Conservation (phyloP, 2,329 filamentous ascomycete species). For the Phialophora tarda region DNA sequence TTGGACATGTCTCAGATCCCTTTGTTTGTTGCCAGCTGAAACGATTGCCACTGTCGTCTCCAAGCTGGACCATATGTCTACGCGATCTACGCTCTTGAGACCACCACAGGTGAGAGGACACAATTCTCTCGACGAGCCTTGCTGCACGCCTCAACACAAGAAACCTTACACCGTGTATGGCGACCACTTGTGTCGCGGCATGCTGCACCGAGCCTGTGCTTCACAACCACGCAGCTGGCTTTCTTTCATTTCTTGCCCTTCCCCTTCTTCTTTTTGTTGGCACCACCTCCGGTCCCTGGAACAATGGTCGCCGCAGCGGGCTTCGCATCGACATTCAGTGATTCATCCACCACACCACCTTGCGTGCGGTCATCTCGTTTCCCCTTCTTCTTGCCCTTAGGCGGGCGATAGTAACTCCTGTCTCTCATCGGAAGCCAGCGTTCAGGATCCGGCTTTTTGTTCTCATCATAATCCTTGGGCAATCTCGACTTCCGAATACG, state of each 20-base stretch:
- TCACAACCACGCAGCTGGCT: not conserved
- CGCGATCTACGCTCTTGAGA: not conserved
- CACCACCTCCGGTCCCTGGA: slow-evolving; percentile 45
- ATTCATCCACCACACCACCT: slow-evolving; percentile 79
- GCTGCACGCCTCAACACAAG: not conserved
- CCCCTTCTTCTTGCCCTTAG: slow-evolving; percentile 87
- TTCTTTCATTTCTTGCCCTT: slow-evolving; percentile 54
- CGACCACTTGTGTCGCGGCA: not conserved
- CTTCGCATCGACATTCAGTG: slow-evolving; percentile 60
- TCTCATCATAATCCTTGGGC: slow-evolving; percentile 60
- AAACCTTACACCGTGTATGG: not conserved
- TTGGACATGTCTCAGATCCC: slow-evolving; percentile 25
- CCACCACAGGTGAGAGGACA: not conserved
- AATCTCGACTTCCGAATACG: slow-evolving; percentile 53
- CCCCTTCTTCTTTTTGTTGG: slow-evolving; percentile 57
- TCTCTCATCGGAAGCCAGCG: slow-evolving; percentile 92
- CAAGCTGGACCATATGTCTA: not conserved
- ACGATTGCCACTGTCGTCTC: not conserved
- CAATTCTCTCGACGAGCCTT: not conserved
- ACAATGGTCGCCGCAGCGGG: slow-evolving; percentile 43
- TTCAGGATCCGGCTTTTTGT: slow-evolving; percentile 84
- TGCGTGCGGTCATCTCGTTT: slow-evolving; percentile 84
- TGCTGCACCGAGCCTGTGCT: not conserved
- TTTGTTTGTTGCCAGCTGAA: slow-evolving; percentile 8
- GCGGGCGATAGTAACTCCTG: slow-evolving; percentile 80